Evolutionary conservation across 2,329 filamentous ascomycete genomes (phyloP).

Genomic region (Metarhizium sp.): DNA sequence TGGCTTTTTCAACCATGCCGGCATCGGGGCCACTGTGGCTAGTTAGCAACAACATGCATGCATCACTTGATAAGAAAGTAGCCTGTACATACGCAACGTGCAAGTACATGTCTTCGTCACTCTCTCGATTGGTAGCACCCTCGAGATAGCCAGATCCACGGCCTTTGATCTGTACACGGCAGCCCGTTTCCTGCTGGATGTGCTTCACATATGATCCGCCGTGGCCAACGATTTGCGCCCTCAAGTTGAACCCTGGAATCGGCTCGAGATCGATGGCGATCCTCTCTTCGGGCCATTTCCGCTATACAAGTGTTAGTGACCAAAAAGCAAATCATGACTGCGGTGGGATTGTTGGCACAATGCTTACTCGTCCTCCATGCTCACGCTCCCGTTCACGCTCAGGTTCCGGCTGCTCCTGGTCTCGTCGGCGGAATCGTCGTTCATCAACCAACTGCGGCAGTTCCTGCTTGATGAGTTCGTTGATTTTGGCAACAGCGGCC

Average conservation of each 20-base stretch:
- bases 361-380: conserved; percentile 64
- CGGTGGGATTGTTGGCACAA: neutral
- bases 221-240: conserved; percentile 90
- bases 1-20: conserved; percentile 76
- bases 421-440: conserved; percentile 76
- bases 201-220: conserved; percentile 96
- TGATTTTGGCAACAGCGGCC: conserved; percentile 74
- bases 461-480: conserved; percentile 94
- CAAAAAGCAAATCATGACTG: conserved; percentile 4
- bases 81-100: conserved; percentile 70
- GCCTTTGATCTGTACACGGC: conserved; percentile 96
- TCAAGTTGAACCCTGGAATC: conserved; percentile 87
- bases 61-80: neutral
- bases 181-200: conserved; percentile 90
- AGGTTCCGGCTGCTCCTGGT: conserved; percentile 59
- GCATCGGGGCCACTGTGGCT: conserved; percentile 70
- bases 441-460: conserved; percentile 93
- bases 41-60: conserved; percentile 2
- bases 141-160: conserved; percentile 93
- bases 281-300: conserved; percentile 97
- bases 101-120: conserved; percentile 92
- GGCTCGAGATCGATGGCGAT: conserved; percentile 88
- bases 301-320: conserved; percentile 37
- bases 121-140: conserved; percentile 76
- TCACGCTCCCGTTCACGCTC: conserved; percentile 63